Percentiles rank a stretch among this genome's conserved stretches.
Evolutionary conservation across 106 monocot species (phyloP).

Genomic region (Vanilla planifolia): DNA sequence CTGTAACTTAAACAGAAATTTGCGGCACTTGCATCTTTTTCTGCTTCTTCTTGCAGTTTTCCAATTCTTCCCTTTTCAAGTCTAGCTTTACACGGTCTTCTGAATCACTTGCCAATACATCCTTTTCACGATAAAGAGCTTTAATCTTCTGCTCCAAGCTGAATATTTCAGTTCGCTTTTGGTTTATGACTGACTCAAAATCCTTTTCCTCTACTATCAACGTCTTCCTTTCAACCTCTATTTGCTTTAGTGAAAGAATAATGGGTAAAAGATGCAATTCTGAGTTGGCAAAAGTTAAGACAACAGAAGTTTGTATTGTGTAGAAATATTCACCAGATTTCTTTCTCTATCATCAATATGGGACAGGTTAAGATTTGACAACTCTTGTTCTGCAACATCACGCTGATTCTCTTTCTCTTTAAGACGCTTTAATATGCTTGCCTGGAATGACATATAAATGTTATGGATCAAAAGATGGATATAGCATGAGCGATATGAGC

Average conservation of each 20-base stretch:
- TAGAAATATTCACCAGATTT: slow-evolving; percentile 39
- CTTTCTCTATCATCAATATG: slow-evolving; percentile 84
- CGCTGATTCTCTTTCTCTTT: slow-evolving; percentile 62
- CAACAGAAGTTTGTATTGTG: neutral
- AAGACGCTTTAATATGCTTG: slow-evolving; percentile 47
- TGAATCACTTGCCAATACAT: slow-evolving; percentile 67
- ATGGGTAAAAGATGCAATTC: neutral
- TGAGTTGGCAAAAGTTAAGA: neutral
- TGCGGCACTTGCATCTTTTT: slow-evolving; percentile 62
- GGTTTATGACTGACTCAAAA: slow-evolving; percentile 64
- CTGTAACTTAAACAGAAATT: neutral
- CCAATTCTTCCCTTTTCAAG: slow-evolving; percentile 72
- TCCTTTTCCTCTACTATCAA: slow-evolving; percentile 51
- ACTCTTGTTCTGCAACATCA: slow-evolving; percentile 62
- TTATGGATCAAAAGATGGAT: neutral
- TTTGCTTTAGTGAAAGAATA: slow-evolving; percentile 48
- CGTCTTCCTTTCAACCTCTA: slow-evolving; percentile 80
- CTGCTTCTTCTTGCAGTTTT: slow-evolving; percentile 51
- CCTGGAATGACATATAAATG: slow-evolving; percentile 32
- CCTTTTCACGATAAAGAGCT: slow-evolving; percentile 66
- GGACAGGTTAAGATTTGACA: slow-evolving; percentile 65
- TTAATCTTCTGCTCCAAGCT: slow-evolving; percentile 79
- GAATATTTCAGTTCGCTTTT: slow-evolving; percentile 73
- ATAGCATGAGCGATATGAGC: slow-evolving; percentile 4
- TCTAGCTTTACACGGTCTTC: slow-evolving; percentile 71